Evolutionary conservation across 176 grass and related monocot species (phyloP).

Genomic region (Zizania latifolia): DNA sequence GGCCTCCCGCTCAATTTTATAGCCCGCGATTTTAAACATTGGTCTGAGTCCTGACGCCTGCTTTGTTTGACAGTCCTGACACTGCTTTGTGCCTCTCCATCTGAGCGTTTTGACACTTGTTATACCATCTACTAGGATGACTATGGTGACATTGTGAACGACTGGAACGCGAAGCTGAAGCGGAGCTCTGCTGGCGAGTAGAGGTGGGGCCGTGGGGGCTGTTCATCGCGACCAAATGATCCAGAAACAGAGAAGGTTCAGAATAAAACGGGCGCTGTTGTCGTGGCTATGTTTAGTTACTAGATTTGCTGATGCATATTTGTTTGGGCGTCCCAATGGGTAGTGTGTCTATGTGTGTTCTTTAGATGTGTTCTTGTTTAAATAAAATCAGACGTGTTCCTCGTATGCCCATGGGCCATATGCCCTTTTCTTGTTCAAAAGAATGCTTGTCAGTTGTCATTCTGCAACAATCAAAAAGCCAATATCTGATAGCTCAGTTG

Average conservation of each 20-base stretch:
- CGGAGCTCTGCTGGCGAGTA: conserved; percentile 73
- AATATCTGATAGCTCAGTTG: too few relatives aligned
- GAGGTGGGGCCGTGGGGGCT: conserved; percentile 90
- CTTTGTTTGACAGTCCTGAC: too few relatives aligned
- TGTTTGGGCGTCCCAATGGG: neutral
- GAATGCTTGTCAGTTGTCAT: too few relatives aligned
- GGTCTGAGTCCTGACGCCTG: too few relatives aligned
- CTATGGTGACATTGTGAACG: conserved; percentile 72
- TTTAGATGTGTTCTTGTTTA: too few relatives aligned
- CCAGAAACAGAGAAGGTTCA: neutral
- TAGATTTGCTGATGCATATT: neutral
- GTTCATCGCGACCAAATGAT: conserved; percentile 78
- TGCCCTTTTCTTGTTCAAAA: too few relatives aligned
- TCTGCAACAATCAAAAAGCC: too few relatives aligned
- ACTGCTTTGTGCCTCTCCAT: conserved; percentile 6
- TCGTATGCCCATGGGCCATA: too few relatives aligned
- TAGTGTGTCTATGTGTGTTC: neutral
- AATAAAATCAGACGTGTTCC: too few relatives aligned
- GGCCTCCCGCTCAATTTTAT: too few relatives aligned
- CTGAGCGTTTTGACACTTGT: neutral
- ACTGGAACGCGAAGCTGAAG: conserved; percentile 94
- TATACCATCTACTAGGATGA: conserved; percentile 60
- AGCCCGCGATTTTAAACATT: too few relatives aligned
- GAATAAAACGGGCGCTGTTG: conserved; percentile 18
- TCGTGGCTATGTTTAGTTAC: neutral